Conservation (phyloP, 345 rosid genomes). For the Jatropha curcas region DNA sequence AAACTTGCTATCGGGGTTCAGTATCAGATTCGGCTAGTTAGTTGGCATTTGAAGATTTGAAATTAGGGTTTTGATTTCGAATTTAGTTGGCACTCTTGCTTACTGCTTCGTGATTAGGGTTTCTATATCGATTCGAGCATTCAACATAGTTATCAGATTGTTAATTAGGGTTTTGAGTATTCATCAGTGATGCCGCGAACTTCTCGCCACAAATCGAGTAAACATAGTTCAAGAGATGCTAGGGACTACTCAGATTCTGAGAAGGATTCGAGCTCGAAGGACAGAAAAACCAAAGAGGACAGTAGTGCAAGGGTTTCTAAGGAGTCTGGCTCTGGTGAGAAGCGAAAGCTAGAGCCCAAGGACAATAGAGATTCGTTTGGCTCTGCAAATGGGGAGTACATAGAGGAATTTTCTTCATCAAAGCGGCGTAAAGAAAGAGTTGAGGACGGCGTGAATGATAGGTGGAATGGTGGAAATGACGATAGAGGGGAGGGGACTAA, state of each 20-base stretch:
- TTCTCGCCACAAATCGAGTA: conserved; percentile 95
- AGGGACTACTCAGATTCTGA: conserved; percentile 91
- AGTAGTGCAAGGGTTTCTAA: conserved; percentile 51
- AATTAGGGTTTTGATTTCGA: conserved; percentile 28
- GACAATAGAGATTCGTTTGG: conserved; percentile 36
- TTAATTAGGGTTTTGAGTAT: conserved; percentile 13
- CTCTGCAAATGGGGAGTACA: conserved; percentile 59
- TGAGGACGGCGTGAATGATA: conserved; percentile 55
- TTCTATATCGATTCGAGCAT: conserved; percentile 2
- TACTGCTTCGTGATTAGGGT: conserved; percentile 12
- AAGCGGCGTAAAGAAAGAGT: conserved; percentile 65
- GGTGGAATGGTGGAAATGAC: conserved; percentile 81
- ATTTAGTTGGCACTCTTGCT: neutral
- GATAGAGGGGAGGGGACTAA: conserved; percentile 47
- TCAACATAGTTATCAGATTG: neutral
- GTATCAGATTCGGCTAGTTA: conserved; percentile 3
- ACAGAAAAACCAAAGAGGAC: conserved; percentile 59
- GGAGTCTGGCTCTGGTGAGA: conserved; percentile 60
- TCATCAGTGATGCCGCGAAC: conserved; percentile 68
- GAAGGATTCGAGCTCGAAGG: conserved; percentile 63
- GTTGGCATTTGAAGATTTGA: neutral
- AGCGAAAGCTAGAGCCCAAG: conserved; percentile 61
- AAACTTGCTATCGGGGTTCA: neutral
- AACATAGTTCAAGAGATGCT: conserved; percentile 68
- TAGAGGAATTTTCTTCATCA: conserved; percentile 57